Evolutionary conservation across 139 green algal genomes (phyloP).

Genomic region (Volvox africanus): DNA sequence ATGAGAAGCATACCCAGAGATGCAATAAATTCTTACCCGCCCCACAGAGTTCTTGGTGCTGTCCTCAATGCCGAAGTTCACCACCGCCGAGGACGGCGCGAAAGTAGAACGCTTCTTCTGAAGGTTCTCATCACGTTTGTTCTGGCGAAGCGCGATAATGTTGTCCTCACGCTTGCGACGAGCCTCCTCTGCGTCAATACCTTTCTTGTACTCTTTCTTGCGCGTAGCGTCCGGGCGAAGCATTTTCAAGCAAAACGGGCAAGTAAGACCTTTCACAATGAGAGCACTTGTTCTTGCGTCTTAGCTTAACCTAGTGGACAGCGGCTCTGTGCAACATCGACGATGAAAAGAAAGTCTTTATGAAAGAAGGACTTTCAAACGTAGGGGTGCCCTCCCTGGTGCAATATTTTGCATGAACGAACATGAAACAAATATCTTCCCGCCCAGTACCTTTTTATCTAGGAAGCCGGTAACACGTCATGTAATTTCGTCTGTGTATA

Average conservation of each 20-base stretch:
- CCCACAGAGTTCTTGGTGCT: slow-evolving; percentile 53
- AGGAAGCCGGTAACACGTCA: too few species aligned
- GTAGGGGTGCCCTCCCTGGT: too few species aligned
- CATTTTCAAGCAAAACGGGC: background rate
- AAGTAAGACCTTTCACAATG: too few species aligned
- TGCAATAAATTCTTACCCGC: slow-evolving; percentile 12
- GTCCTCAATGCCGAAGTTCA: slow-evolving; percentile 62
- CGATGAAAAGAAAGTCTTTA: too few species aligned
- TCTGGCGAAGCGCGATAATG: slow-evolving; percentile 97
- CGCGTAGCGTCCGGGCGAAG: slow-evolving; percentile 36
- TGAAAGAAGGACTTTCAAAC: too few species aligned
- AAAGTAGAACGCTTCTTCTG: slow-evolving; percentile 95
- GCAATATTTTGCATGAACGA: too few species aligned
- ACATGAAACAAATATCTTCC: too few species aligned
- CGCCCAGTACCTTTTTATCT: too few species aligned
- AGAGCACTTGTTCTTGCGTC: too few species aligned
- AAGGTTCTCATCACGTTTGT: slow-evolving; percentile 97
- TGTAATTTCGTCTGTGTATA: too few species aligned
- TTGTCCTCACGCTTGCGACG: slow-evolving; percentile 96
- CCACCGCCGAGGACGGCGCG: slow-evolving; percentile 49
- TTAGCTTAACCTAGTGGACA: too few species aligned
- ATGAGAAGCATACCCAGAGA: background rate
- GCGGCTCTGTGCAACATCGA: too few species aligned
- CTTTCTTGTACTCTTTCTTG: slow-evolving; percentile 81
- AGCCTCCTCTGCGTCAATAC: slow-evolving; percentile 93